Percentiles rank a stretch among this genome's conserved stretches.
Evolutionary conservation across 202 grass and related monocot genomes (phyloP).

Genomic region (Zoysia matrella): DNA sequence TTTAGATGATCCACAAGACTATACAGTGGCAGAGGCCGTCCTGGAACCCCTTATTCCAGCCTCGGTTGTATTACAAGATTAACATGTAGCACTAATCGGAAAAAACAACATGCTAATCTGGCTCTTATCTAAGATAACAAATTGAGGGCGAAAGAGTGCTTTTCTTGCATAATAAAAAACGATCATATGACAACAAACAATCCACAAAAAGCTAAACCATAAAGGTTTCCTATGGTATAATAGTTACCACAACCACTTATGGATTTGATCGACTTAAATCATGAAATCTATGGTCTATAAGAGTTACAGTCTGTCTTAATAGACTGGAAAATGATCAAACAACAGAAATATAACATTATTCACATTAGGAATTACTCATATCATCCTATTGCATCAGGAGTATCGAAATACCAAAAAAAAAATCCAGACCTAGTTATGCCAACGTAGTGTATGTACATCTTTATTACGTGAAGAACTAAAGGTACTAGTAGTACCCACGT

Average conservation of each 20-base stretch:
- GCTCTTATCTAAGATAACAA: neutral
- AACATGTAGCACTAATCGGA: slow-evolving; percentile 1
- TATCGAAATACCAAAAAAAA: neutral
- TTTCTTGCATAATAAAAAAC: neutral
- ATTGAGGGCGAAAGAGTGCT: neutral
- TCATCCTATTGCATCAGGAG: neutral
- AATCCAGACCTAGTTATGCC: neutral
- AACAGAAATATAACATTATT: neutral
- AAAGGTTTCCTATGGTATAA: neutral
- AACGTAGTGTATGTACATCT: neutral
- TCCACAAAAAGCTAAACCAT: neutral
- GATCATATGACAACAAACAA: neutral
- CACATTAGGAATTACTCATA: slow-evolving; percentile 10
- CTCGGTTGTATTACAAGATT: slow-evolving; percentile 10
- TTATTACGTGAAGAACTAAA: neutral
- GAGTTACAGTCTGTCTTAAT: neutral
- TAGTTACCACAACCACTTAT: neutral
- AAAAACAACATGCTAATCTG: neutral
- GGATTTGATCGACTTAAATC: neutral
- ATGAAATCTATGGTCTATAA: neutral
- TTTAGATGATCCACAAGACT: neutral
- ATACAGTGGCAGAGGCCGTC: neutral
- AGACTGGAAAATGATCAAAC: neutral
- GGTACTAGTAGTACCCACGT: neutral
- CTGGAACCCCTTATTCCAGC: neutral